Evolutionary conservation across 1,139 yeast species (phyloP).

Genomic region (Citeromyces hawaiiensis): DNA sequence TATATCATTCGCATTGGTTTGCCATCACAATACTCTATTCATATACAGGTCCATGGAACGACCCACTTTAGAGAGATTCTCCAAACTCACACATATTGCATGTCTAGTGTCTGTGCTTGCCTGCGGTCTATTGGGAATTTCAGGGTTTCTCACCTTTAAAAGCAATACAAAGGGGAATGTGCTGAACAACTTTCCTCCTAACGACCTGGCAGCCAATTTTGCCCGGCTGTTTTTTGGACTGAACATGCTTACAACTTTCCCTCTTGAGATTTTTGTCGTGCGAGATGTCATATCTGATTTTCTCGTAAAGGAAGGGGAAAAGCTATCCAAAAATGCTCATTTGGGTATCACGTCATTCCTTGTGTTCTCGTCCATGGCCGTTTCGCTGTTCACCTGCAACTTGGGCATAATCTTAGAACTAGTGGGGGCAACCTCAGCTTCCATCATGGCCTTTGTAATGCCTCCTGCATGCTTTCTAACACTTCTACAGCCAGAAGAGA

Average conservation of each 20-base stretch:
- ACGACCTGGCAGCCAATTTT: slow-evolving; percentile 61
- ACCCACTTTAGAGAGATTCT: slow-evolving; percentile 66
- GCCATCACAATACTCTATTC: slow-evolving; percentile 88
- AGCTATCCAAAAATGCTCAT: slow-evolving; percentile 37
- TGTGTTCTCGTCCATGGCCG: slow-evolving; percentile 59
- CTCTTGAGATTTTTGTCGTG: slow-evolving; percentile 80
- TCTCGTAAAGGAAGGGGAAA: slow-evolving; percentile 18
- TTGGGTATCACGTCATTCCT: slow-evolving; percentile 52
- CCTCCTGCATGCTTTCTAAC: slow-evolving; percentile 82
- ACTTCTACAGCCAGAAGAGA: slow-evolving; percentile 31
- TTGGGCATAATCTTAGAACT: slow-evolving; percentile 80
- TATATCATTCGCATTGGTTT: slow-evolving; percentile 85
- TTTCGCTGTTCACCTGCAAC: slow-evolving; percentile 73
- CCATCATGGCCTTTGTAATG: slow-evolving; percentile 80
- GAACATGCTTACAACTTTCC: slow-evolving; percentile 90
- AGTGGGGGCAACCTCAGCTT: slow-evolving; percentile 89
- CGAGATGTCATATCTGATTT: slow-evolving; percentile 73
- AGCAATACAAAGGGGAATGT: slow-evolving; percentile 76
- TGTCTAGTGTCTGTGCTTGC: slow-evolving; percentile 72
- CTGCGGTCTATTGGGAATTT: slow-evolving; percentile 67
- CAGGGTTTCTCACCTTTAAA: slow-evolving; percentile 69
- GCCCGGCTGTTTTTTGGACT: slow-evolving; percentile 89
- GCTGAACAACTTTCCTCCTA: slow-evolving; percentile 69
- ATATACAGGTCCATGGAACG: slow-evolving; percentile 72
- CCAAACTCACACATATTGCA: slow-evolving; percentile 70